Evolutionary conservation across 2,329 filamentous ascomycete species (phyloP).

Genomic region (Xylariaceae sp.): DNA sequence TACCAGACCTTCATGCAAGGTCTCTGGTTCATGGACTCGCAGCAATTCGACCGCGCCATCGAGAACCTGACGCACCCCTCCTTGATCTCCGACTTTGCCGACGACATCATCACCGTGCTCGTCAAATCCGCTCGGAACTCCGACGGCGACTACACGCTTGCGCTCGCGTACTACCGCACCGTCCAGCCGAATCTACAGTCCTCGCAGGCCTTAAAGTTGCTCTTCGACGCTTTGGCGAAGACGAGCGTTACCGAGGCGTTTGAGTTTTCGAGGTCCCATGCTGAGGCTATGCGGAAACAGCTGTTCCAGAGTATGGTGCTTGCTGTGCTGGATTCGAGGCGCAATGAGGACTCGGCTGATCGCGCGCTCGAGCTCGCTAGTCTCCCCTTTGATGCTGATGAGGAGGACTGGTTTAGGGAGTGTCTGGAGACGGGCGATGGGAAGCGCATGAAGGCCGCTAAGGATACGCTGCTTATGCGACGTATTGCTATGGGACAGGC

Average conservation of each 20-base stretch:
- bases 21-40: constrained; percentile 73
- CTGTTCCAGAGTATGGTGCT: constrained; percentile 66
- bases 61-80: constrained; percentile 76
- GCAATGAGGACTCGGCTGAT: constrained; percentile 41
- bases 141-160: constrained; percentile 58
- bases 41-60: constrained; percentile 66
- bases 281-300: constrained; percentile 55
- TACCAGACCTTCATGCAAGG: constrained; percentile 81
- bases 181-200: constrained; percentile 69
- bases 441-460: constrained; percentile 59
- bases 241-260: constrained; percentile 70
- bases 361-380: constrained; percentile 67
- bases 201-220: constrained; percentile 56
- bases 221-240: constrained; percentile 65
- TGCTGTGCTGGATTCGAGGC: constrained; percentile 47
- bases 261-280: constrained; percentile 64
- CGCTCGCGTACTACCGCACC: constrained; percentile 75
- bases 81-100: constrained; percentile 74
- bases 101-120: constrained; percentile 72
- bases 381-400: constrained; percentile 64
- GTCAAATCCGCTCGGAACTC: constrained; percentile 59
- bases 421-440: constrained; percentile 63
- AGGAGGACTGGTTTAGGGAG: constrained; percentile 72
- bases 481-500: constrained; percentile 62
- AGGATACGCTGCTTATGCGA: constrained; percentile 71